Evolutionary conservation across 345 rosid species (phyloP), one percentile per base, ranked within the genome.

Genomic region (Carallia pectinifolia): DNA sequence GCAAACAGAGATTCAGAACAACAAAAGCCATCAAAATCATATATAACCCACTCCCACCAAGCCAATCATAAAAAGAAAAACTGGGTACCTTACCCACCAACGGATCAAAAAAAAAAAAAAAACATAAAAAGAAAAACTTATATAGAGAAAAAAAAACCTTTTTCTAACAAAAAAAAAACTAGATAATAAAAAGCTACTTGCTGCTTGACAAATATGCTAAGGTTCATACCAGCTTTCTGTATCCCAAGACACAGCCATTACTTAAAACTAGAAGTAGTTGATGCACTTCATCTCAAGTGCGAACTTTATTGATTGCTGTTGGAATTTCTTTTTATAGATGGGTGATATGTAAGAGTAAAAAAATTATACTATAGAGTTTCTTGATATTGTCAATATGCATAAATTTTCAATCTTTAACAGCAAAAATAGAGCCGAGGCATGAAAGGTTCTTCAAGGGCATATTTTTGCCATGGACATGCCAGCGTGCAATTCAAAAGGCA

Each of bases 401-500:
- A 73, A 83, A 74, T 78, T 53, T 69, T 72, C 85, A 81, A 84
- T 79, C 83, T 81, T 76, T 76, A 82, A 80, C 62, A 70, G 73
- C 50, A 70, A 68, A 73, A 68, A 73, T 75, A 52, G 66, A 70
- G 61, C 70, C 65, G 76, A 50, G 67, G 40, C 63, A 66, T 40
- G n/a, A 58, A 71, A 5, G 44, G 60, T 33, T 30, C 6, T 23
- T 23, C 23, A 23, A 34, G 56, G 23, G 69, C 65, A 38, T 58
- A 59, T 44, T 50, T 64, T 62, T 47, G 65, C 65, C 63, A 74
- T 71, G 72, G 67, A 62, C 67, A 39, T 65, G 75, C 64, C 86
- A 86, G 89, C 86, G 93, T 86, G 95, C 91, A 63, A 85, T 69
- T 81, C 79, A 80, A 84, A 81, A 76, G 79, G 82, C 79, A 81